phyloP scores from a whole-genome alignment of 1,284 basidiomycete species.

The Sanghuangporus sanghuang region DNA sequence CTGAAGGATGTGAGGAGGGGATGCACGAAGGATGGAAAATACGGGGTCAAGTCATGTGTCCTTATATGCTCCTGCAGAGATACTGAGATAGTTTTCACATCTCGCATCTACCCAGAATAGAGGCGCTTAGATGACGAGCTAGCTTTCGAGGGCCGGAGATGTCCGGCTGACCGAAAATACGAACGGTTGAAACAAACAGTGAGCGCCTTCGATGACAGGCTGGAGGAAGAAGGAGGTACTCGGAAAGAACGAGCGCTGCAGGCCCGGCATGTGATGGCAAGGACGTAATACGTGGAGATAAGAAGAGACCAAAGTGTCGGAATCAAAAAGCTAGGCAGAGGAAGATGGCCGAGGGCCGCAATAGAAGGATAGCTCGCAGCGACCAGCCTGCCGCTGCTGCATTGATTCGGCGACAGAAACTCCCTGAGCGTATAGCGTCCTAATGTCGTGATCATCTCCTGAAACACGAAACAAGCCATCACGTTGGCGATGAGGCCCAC shows the following conservation, averaged over 20 bases:
- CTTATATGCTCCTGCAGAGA: conserved; percentile 2
- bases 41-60: conserved; percentile 8
- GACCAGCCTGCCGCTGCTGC: not conserved
- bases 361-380: not conserved
- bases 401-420: not conserved
- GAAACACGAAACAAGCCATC: not conserved
- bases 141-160: conserved; percentile 10
- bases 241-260: conserved; percentile 10
- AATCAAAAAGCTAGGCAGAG: not conserved
- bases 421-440: not conserved
- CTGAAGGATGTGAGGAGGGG: conserved; percentile 1
- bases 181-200: conserved; percentile 10
- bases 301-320: conserved; percentile 10
- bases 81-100: conserved; percentile 1
- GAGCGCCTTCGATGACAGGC: conserved; percentile 13
- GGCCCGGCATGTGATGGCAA: conserved; percentile 14
- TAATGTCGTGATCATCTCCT: not conserved
- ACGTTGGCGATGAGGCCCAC: not conserved
- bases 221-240: not conserved
- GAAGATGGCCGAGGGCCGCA: conserved; percentile 4
- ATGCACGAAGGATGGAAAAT: conserved; percentile 2
- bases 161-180: not conserved
- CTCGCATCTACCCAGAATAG: conserved; percentile 5
- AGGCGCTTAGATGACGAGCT: not conserved
- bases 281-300: conserved; percentile 18